phyloP scores from a whole-genome alignment of 1,284 basidiomycete genomes.

The Meira nashicola region DNA sequence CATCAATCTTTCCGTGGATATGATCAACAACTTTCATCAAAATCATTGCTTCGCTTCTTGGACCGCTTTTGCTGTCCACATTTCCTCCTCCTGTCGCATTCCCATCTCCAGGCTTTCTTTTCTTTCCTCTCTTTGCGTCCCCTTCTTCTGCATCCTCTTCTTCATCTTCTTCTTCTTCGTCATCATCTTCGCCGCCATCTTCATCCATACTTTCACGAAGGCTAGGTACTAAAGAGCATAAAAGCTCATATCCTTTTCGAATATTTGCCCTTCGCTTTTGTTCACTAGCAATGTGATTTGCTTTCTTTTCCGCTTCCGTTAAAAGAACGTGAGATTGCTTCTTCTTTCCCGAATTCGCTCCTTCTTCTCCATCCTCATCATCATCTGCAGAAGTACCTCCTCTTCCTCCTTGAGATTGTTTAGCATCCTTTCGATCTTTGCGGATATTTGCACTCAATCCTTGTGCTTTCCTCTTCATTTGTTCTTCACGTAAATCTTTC shows the following conservation, averaged over 20 bases:
- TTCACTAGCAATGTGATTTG: constrained; percentile 89
- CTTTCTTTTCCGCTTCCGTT: constrained; percentile 76
- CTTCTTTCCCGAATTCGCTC: not conserved
- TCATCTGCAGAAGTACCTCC: constrained; percentile 12
- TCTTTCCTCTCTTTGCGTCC: constrained; percentile 1
- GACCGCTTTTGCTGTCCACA: constrained; percentile 35
- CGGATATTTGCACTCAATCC: constrained; percentile 21
- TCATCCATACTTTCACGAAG: constrained; percentile 57
- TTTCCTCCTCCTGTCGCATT: constrained; percentile 12
- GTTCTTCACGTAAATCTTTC: constrained; percentile 23
- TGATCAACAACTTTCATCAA: constrained; percentile 20
- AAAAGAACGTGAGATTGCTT: constrained; percentile 60
- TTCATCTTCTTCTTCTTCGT: constrained; percentile 7
- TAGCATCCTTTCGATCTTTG: constrained; percentile 25
- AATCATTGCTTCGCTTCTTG: constrained; percentile 35
- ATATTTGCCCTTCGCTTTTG: constrained; percentile 84
- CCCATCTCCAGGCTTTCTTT: not conserved
- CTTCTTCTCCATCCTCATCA: constrained; percentile 18
- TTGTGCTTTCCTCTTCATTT: constrained; percentile 12
- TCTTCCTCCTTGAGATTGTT: constrained; percentile 14
- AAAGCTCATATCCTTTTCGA: constrained; percentile 76
- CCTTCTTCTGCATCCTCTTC: constrained; percentile 11
- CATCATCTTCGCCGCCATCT: constrained; percentile 13
- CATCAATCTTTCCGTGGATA: constrained; percentile 7
- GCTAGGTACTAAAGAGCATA: constrained; percentile 71